These are phyloP conservation scores for Kandelia obovata DNA, from an alignment of 345 rosid genomes.

Conservation along the genomic window DNA sequence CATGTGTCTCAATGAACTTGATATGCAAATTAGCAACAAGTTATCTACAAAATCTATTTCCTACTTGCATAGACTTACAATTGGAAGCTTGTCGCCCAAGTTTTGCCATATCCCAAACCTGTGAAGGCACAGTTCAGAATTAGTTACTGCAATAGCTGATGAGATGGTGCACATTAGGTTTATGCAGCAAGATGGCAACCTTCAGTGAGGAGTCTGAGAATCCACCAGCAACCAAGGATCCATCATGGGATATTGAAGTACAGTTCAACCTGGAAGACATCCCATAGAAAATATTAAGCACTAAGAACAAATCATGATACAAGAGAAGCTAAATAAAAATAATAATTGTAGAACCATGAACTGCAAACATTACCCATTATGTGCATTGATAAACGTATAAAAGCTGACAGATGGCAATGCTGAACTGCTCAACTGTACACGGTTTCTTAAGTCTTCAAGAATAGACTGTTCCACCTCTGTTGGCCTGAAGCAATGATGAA, in stretches of 20 bases:
- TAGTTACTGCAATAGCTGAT: slow-evolving; percentile 15
- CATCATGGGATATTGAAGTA: slow-evolving; percentile 93
- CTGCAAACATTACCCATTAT: slow-evolving; percentile 62
- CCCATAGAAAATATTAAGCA: slow-evolving; percentile 13
- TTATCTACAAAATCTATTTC: slow-evolving; percentile 2
- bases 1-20: background rate
- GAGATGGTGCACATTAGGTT: background rate
- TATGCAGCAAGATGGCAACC: slow-evolving; percentile 35
- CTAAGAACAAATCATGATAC: background rate
- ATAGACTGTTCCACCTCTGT: slow-evolving; percentile 87
- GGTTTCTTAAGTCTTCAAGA: slow-evolving; percentile 91
- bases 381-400: slow-evolving; percentile 86
- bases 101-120: slow-evolving; percentile 99
- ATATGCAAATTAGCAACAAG: background rate
- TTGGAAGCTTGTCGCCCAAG: slow-evolving; percentile 64
- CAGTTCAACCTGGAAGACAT: slow-evolving; percentile 60
- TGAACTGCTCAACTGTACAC: slow-evolving; percentile 78
- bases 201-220: slow-evolving; percentile 95
- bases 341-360: background rate
- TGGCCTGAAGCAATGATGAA: slow-evolving; percentile 45
- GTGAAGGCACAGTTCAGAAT: slow-evolving; percentile 28
- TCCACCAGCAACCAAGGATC: slow-evolving; percentile 94
- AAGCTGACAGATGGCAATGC: slow-evolving; percentile 91
- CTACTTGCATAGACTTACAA: slow-evolving; percentile 42
- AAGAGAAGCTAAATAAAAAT: slow-evolving; percentile 14